A percentile compares a stretch with the other conserved stretches of the same genome.
phyloP scores from a whole-genome alignment of 139 green algal species.

The Coelastrella sp. region DNA sequence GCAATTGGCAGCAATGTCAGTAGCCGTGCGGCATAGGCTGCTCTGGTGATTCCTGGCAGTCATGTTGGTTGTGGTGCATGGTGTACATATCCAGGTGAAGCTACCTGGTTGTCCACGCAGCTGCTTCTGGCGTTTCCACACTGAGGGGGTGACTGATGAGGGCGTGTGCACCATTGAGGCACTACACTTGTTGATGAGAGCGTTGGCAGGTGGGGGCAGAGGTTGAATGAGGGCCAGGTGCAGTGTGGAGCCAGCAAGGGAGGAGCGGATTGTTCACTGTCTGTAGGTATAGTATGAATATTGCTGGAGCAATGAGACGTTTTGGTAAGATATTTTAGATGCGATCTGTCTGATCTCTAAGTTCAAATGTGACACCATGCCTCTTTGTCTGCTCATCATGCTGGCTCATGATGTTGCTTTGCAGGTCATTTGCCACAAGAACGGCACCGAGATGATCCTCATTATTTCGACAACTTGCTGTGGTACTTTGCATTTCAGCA shows the following conservation, averaged over 20 bases:
- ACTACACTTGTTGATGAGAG: constrained; percentile 58
- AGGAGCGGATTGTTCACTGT: too few species aligned
- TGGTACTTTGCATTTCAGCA: constrained; percentile 64
- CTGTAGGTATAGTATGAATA: too few species aligned
- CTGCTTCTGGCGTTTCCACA: constrained; percentile 75
- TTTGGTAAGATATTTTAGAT: too few species aligned
- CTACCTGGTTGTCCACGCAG: constrained; percentile 44
- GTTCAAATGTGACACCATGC: too few species aligned
- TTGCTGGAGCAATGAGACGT: too few species aligned
- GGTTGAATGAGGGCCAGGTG: too few species aligned
- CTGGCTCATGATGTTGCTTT: too few species aligned
- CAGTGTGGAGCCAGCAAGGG: too few species aligned
- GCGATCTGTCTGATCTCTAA: too few species aligned
- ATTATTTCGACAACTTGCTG: constrained; percentile 58
- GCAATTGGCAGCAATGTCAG: too few species aligned
- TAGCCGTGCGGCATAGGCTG: too few species aligned
- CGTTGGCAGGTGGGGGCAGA: constrained; percentile 48
- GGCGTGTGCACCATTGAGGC: constrained; percentile 73
- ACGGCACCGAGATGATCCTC: constrained; percentile 18
- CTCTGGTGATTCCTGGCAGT: not conserved
- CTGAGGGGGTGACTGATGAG: constrained; percentile 50
- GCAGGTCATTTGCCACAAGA: not conserved
- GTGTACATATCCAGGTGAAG: constrained; percentile 47
- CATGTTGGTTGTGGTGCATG: not conserved
- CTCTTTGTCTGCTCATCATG: too few species aligned